Base-by-base conservation (phyloP, 1,284 basidiomycete genomes). In the Lentinus polychrous region DNA sequence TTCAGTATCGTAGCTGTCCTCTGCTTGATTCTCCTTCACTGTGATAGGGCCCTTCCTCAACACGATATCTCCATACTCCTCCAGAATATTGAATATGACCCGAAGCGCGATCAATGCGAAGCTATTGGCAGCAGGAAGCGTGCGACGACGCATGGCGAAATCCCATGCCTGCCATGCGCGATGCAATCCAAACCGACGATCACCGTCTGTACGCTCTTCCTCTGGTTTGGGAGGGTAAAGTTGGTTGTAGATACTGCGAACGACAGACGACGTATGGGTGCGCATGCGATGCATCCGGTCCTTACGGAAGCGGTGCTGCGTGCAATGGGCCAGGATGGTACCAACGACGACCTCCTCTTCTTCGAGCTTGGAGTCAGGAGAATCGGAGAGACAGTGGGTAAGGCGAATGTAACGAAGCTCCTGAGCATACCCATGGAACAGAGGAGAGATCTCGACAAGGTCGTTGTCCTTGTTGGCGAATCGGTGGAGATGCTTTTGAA, bases 291-390 rank as follows among this genome's bases (percentile, higher is more conserved):
- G 71, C 49, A 76, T 76, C 33, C 83, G 71, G 53, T 81, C 77
- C 42, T 64, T 72, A 51, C 84, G 68, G 71, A 75, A 81, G 32
- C 81, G 66, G 46, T 68, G 74, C 53, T 86, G 79, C 1, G 75
- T 62, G 43, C 63, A 68, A 37, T 79, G 80, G 1, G 80, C 81
- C 35, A 86, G 65, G 51, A 91, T 90, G 0, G 82, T 81, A 12
- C 86, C 85, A 7, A 81, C 67, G 1, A 87, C 79, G 20, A 88
- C 71, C 57, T 91, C 88, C 47, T 83, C 82, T 58, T 90, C 88
- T 4, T 73, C 64, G 31, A 91, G 68, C 12, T 71, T 68, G 12
- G 71, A 71, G 11, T 76, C 79, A 2, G 77, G 72, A 11, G 71
- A 67, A 45, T 77, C 74, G 4, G 82, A 77, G 17, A 89, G 62